Evolutionary conservation across 106 monocot species (phyloP).

Genomic region (Amphibolis antarctica): DNA sequence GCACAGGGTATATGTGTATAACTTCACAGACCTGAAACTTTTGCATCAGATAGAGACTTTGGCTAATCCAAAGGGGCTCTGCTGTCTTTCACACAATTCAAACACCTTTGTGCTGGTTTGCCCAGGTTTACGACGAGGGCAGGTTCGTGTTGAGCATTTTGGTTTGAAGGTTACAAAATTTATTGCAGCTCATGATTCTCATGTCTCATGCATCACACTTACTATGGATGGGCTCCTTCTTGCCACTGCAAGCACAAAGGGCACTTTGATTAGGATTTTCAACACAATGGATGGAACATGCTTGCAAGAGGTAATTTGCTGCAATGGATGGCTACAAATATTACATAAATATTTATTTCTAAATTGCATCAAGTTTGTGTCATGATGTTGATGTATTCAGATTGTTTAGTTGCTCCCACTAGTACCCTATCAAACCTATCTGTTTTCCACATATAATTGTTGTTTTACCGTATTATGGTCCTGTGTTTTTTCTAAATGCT

Average conservation of each 20-base stretch:
- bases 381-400: too few species aligned
- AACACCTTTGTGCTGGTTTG: slow-evolving; percentile 76
- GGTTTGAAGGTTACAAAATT: slow-evolving; percentile 78
- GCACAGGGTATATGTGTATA: slow-evolving; percentile 78
- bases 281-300: slow-evolving; percentile 89
- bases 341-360: too few species aligned
- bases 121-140: slow-evolving; percentile 57
- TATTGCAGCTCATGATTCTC: slow-evolving; percentile 76
- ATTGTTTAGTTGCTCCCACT: too few species aligned
- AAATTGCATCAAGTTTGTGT: too few species aligned
- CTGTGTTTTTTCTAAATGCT: too few species aligned
- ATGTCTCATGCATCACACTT: slow-evolving; percentile 63
- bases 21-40: slow-evolving; percentile 71
- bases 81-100: slow-evolving; percentile 71
- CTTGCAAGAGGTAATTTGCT: slow-evolving; percentile 68
- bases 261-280: slow-evolving; percentile 82
- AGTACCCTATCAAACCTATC: too few species aligned
- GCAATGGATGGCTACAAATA: not conserved
- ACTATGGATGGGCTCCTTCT: slow-evolving; percentile 87
- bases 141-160: slow-evolving; percentile 78
- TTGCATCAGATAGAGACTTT: slow-evolving; percentile 85
- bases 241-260: slow-evolving; percentile 86
- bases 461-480: too few species aligned
- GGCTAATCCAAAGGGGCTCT: slow-evolving; percentile 72
- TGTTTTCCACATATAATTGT: too few species aligned